These are phyloP conservation scores for Globisporangium paroecandrum DNA, from an alignment of 352 stramenopile species.

Conservation along the genomic window DNA sequence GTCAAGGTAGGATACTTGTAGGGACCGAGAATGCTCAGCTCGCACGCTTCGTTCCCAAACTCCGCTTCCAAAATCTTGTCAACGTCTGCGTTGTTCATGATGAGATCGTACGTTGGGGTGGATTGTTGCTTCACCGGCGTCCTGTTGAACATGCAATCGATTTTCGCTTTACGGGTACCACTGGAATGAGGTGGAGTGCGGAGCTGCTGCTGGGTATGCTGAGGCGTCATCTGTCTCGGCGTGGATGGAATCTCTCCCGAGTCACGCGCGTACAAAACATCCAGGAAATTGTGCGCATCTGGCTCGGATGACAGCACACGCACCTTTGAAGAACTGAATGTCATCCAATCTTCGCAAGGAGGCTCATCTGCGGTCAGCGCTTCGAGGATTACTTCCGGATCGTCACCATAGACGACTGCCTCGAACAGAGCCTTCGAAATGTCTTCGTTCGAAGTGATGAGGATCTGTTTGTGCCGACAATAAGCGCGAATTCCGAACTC, in stretches of 20 bases:
- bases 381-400: constrained; percentile 42
- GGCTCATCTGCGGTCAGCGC: constrained; percentile 34
- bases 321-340: constrained; percentile 20
- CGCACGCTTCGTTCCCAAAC: constrained; percentile 23
- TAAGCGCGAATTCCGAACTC: constrained; percentile 42
- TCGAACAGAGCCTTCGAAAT: constrained; percentile 35
- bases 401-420: constrained; percentile 31
- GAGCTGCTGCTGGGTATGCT: not conserved
- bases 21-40: constrained; percentile 24
- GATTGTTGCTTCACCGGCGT: constrained; percentile 11
- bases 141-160: constrained; percentile 24
- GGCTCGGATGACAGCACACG: not conserved
- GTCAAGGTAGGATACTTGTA: constrained; percentile 31
- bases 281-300: constrained; percentile 13
- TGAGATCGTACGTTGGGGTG: constrained; percentile 23
- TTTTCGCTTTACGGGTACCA: constrained; percentile 16
- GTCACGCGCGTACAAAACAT: constrained; percentile 22
- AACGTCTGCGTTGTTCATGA: constrained; percentile 26
- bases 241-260: not conserved
- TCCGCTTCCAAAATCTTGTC: constrained; percentile 30
- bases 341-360: constrained; percentile 43
- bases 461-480: constrained; percentile 33
- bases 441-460: constrained; percentile 25
- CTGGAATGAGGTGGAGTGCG: constrained; percentile 7
- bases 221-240: not conserved